Percentiles rank a stretch among this genome's conserved stretches.
Conservation (phyloP, 2,329 filamentous ascomycete species). For the Sphaerulina musiva region DNA sequence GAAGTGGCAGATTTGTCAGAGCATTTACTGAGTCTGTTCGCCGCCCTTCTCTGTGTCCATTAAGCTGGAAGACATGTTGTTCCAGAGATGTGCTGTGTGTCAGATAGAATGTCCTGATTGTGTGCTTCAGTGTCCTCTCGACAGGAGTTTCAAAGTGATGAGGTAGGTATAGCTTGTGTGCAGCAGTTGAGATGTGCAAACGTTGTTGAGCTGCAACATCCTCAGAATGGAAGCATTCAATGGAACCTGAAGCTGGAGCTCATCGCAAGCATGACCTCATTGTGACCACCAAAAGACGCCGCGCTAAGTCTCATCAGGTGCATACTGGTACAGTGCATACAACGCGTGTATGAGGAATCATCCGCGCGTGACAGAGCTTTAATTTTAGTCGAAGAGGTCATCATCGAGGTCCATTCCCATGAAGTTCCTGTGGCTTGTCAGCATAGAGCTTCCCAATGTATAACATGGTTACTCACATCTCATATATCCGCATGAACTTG, state of each 20-base stretch:
- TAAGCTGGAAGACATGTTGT: slow-evolving; percentile 47
- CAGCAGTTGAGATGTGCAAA: slow-evolving; percentile 3
- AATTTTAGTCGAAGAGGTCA: slow-evolving; percentile 36
- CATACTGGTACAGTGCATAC: no score
- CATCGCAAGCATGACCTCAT: slow-evolving; percentile 9
- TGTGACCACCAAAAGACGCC: slow-evolving; percentile 23
- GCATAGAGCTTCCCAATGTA: not conserved
- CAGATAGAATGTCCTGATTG: not conserved
- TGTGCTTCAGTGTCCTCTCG: not conserved
- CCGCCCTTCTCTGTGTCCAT: slow-evolving; percentile 56
- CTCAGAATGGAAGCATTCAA: not conserved
- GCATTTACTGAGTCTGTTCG: slow-evolving; percentile 50
- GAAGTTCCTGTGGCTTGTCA: slow-evolving; percentile 41
- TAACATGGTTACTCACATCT: slow-evolving; percentile 56
- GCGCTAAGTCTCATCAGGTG: slow-evolving; percentile 21
- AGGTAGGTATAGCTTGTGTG: not conserved
- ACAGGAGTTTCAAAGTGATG: not conserved
- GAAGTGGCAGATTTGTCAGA: not conserved
- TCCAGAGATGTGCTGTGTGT: not conserved
- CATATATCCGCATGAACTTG: slow-evolving; percentile 94
- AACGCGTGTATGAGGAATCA: no score
- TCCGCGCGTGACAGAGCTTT: no score
- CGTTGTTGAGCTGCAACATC: slow-evolving; percentile 10
- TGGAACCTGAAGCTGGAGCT: slow-evolving; percentile 1
- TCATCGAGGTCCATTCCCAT: slow-evolving; percentile 71